Evolutionary conservation across 345 rosid genomes (phyloP).

Genomic region (Citrus australasica): DNA sequence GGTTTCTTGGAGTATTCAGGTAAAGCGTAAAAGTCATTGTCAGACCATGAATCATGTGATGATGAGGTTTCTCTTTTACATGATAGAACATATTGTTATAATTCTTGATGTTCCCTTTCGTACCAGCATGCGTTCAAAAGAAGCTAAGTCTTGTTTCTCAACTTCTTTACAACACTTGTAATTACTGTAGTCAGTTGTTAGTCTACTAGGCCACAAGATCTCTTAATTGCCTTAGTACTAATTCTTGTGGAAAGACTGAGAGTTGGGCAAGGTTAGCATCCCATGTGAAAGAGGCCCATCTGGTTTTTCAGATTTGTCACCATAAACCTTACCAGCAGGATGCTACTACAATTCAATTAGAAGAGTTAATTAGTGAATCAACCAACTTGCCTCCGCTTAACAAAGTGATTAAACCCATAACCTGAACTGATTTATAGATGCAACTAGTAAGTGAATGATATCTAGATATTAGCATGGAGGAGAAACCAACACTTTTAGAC

Average conservation of each 20-base stretch:
- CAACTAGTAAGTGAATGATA: not conserved
- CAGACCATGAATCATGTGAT: not conserved
- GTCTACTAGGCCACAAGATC: not conserved
- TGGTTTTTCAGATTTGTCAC: not conserved
- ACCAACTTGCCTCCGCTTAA: not conserved
- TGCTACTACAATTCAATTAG: not conserved
- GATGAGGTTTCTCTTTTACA: not conserved
- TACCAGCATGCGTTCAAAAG: not conserved
- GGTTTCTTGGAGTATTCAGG: slow-evolving; percentile 14
- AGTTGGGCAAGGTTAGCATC: not conserved
- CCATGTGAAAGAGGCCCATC: not conserved
- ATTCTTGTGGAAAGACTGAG: not conserved
- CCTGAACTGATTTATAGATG: not conserved
- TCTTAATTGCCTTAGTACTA: not conserved
- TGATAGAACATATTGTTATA: not conserved
- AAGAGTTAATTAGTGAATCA: not conserved
- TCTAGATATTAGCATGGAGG: not conserved
- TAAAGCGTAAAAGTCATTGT: slow-evolving; percentile 12
- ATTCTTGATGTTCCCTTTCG: not conserved
- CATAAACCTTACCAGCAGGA: not conserved
- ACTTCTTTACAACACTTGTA: not conserved
- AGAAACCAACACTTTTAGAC: not conserved
- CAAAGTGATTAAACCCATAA: not conserved
- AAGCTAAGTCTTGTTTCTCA: not conserved
- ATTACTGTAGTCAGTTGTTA: not conserved